phyloP scores from a whole-genome alignment of 306 rosid genomes.

The Cercis canadensis region DNA sequence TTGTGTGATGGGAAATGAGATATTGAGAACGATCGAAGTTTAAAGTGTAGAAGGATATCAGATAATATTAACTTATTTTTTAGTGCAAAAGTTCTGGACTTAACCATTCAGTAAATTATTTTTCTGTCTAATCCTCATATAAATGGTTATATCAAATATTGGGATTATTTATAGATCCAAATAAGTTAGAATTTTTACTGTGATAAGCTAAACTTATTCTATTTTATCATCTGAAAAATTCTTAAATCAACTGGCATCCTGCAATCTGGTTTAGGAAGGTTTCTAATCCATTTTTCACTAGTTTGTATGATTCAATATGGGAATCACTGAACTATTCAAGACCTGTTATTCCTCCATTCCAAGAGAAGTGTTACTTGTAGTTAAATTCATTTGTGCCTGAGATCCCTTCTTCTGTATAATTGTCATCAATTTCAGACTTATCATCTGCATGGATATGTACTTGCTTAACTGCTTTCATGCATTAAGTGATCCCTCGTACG shows the following conservation, averaged over 20 bases:
- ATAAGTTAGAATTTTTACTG: too few relatives aligned
- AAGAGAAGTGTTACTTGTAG: too few relatives aligned
- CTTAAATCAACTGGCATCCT: not conserved
- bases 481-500: too few relatives aligned
- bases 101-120: too few relatives aligned
- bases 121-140: too few relatives aligned
- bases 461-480: not conserved
- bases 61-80: not conserved
- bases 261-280: constrained; percentile 8
- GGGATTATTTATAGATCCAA: too few relatives aligned
- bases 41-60: not conserved
- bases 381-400: too few relatives aligned
- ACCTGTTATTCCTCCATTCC: too few relatives aligned
- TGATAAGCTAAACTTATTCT: too few relatives aligned
- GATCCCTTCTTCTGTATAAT: not conserved
- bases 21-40: not conserved
- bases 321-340: not conserved
- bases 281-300: not conserved
- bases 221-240: not conserved
- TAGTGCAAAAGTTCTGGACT: too few relatives aligned
- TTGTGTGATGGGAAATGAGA: not conserved
- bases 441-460: not conserved
- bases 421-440: not conserved
- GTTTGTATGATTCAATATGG: constrained; percentile 2
- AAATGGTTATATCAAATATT: too few relatives aligned